Percentiles rank a stretch among this genome's conserved stretches.
These are phyloP conservation scores for Musa schizocarpa DNA, from an alignment of 176 grass and related monocot species.

Conservation along the genomic window DNA sequence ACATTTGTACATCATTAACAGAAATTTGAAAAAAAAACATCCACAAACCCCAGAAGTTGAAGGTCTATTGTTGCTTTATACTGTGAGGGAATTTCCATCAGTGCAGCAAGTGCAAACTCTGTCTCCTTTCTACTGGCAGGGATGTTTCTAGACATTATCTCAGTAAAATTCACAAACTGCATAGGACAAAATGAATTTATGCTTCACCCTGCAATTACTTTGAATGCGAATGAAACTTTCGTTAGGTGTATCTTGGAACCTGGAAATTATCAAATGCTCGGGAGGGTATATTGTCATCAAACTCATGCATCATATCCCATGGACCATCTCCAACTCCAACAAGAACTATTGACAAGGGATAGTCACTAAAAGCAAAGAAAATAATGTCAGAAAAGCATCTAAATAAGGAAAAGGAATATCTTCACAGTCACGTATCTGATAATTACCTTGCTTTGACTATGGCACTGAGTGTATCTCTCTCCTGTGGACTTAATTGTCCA, in stretches of 20 bases:
- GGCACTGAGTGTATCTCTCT: constrained; percentile 73
- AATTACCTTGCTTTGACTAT: constrained; percentile 93
- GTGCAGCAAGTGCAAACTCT: constrained; percentile 79
- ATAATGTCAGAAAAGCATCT: neutral
- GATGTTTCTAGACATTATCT: constrained; percentile 93
- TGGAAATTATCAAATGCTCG: constrained; percentile 98
- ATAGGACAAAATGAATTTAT: constrained; percentile 13
- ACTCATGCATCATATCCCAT: constrained; percentile 98
- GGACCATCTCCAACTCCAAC: constrained; percentile 97
- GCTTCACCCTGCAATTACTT: no score
- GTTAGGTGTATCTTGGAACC: constrained; percentile 25
- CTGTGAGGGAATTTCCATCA: constrained; percentile 93
- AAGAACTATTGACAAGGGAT: constrained; percentile 87
- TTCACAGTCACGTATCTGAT: neutral
- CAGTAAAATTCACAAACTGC: constrained; percentile 99
- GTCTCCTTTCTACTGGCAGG: constrained; percentile 73
- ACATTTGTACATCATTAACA: neutral
- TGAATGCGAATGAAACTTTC: neutral
- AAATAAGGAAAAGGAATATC: no score
- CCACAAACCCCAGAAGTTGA: constrained; percentile 76
- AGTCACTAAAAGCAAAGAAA: constrained; percentile 36
- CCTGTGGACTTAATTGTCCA: constrained; percentile 87
- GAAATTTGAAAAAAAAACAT: neutral
- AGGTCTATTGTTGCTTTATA: constrained; percentile 97
- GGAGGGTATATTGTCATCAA: constrained; percentile 94